Evolutionary conservation across 2,329 filamentous ascomycete species (phyloP).

Genomic region (Fusarium sororula): DNA sequence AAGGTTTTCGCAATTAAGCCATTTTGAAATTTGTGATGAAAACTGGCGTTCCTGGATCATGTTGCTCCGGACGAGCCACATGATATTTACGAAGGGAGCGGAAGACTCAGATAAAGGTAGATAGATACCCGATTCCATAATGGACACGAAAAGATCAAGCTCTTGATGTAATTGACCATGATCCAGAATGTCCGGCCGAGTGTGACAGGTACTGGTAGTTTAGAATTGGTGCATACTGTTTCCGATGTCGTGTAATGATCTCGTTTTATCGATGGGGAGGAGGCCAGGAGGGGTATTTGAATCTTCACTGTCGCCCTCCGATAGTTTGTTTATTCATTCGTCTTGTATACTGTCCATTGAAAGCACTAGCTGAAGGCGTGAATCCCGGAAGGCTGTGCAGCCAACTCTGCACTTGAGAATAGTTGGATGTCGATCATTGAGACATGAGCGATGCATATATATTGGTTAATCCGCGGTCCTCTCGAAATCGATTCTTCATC

Average conservation of each 20-base stretch:
- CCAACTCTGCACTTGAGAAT: neutral
- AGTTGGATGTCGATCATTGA: neutral
- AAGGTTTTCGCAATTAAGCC: slow-evolving; percentile 7
- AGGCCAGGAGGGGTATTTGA: neutral
- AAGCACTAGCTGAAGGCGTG: neutral
- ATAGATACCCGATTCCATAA: slow-evolving; percentile 31
- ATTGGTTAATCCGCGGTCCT: neutral
- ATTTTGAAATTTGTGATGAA: neutral
- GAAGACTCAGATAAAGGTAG: slow-evolving; percentile 19
- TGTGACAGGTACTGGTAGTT: neutral
- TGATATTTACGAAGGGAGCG: slow-evolving; percentile 5
- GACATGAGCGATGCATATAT: neutral
- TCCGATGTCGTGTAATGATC: neutral
- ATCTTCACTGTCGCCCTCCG: neutral
- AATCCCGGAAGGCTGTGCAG: neutral
- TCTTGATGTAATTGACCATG: neutral
- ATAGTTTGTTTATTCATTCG: neutral
- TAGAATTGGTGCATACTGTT: neutral
- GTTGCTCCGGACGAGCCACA: slow-evolving; percentile 9
- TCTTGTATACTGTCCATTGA: neutral
- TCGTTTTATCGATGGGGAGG: too few species aligned
- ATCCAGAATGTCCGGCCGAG: neutral
- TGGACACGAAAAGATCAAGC: slow-evolving; percentile 8
- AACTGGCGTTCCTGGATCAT: slow-evolving; percentile 17
- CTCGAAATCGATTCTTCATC: neutral